These are phyloP conservation scores for Nothophytophthora sp. DNA, from an alignment of 352 stramenopile genomes.

Conservation along the genomic window DNA sequence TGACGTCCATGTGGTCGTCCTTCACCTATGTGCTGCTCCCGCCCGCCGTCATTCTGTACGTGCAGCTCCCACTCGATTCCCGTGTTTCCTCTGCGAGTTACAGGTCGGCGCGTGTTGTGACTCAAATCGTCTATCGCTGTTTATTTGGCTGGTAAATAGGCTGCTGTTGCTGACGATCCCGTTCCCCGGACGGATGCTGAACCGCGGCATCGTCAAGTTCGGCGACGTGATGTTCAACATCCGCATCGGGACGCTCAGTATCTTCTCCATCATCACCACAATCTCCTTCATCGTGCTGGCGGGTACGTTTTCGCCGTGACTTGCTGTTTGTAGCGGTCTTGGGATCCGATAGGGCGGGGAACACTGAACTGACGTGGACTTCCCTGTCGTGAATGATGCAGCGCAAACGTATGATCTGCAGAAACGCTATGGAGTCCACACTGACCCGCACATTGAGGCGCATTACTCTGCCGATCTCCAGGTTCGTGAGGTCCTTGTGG, in stretches of 20 bases:
- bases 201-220: conserved; percentile 74
- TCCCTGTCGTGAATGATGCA: conserved; percentile 7
- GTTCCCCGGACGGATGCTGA: conserved; percentile 59
- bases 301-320: conserved; percentile 8
- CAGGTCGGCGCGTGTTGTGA: too few species aligned
- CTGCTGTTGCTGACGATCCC: conserved; percentile 80
- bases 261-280: conserved; percentile 78
- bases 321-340: too few species aligned
- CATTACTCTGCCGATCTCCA: conserved; percentile 81
- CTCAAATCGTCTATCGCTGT: background rate
- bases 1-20: conserved; percentile 75
- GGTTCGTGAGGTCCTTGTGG: too few species aligned
- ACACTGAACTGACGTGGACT: background rate
- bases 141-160: conserved; percentile 31
- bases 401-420: conserved; percentile 79
- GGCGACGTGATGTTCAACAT: conserved; percentile 78
- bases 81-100: background rate
- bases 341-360: background rate
- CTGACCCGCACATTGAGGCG: conserved; percentile 35
- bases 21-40: conserved; percentile 81
- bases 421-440: conserved; percentile 55
- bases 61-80: conserved; percentile 2
- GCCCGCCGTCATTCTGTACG: conserved; percentile 77
- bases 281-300: conserved; percentile 72
- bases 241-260: conserved; percentile 64